Percentiles rank a stretch among this genome's conserved stretches.
Conservation (phyloP, 148 eudicot species). For the Fagopyrum esculentum region DNA sequence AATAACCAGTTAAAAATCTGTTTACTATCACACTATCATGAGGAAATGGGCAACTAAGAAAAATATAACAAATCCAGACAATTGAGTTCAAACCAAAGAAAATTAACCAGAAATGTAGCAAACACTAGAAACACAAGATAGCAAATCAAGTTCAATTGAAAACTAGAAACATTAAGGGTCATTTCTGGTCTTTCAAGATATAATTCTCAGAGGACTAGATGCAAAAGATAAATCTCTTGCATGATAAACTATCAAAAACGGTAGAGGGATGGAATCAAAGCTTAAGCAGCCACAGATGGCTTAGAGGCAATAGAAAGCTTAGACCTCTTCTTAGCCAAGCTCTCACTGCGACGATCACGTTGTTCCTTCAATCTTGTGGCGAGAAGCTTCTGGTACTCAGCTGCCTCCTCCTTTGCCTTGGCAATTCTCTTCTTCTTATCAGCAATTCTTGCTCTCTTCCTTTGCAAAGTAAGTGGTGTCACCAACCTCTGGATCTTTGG, state of each 20-base stretch:
- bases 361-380: conserved; percentile 42
- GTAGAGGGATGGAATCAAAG: not conserved
- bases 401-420: conserved; percentile 43
- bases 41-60: not conserved
- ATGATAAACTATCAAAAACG: conserved; percentile 4
- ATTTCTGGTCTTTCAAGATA: not conserved
- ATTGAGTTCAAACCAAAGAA: not conserved
- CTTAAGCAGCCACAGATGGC: conserved; percentile 12
- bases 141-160: not conserved
- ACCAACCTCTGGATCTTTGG: conserved; percentile 90
- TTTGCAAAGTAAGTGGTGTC: conserved; percentile 79
- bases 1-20: too few species aligned
- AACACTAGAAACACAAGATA: not conserved
- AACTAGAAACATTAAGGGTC: conserved; percentile 4
- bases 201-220: not conserved
- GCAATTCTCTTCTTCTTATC: conserved; percentile 73
- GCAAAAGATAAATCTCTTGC: conserved; percentile 2
- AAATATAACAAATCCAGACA: not conserved
- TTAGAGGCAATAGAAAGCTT: conserved; percentile 23
- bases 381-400: conserved; percentile 45
- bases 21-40: too few species aligned
- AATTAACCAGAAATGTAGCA: not conserved
- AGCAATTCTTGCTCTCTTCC: conserved; percentile 87
- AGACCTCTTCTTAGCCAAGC: conserved; percentile 15
- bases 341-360: conserved; percentile 36